Evolutionary conservation across 1,139 yeast genomes (phyloP).

Genomic region (Barnettozyma hawaiiensis): DNA sequence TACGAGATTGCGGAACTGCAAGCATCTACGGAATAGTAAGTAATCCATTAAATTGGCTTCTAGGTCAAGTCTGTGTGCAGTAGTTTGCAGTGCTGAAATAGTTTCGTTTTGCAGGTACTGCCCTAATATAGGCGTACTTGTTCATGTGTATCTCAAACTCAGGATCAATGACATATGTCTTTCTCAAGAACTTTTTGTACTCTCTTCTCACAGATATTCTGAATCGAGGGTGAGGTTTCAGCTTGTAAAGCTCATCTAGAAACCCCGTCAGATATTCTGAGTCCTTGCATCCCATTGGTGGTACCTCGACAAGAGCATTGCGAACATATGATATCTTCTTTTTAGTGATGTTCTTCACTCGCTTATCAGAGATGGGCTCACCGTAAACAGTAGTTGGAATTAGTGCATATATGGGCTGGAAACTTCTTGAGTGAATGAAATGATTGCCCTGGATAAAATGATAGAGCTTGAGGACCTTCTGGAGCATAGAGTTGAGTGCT

Average conservation of each 20-base stretch:
- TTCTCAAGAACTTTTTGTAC: slow-evolving; percentile 22
- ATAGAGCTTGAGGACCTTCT: slow-evolving; percentile 18
- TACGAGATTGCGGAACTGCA: slow-evolving; percentile 29
- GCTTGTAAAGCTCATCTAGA: slow-evolving; percentile 14
- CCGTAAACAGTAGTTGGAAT: slow-evolving; percentile 23
- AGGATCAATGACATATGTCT: slow-evolving; percentile 17
- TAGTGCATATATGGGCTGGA: slow-evolving; percentile 13
- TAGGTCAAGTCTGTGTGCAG: background rate
- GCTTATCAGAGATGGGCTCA: slow-evolving; percentile 17
- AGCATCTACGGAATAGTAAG: background rate
- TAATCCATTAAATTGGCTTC: background rate
- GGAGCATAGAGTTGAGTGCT: slow-evolving; percentile 12
- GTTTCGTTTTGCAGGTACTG: slow-evolving; percentile 7
- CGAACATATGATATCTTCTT: slow-evolving; percentile 21
- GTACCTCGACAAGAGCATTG: slow-evolving; percentile 12
- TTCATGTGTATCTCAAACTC: slow-evolving; percentile 16
- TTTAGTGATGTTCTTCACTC: slow-evolving; percentile 20
- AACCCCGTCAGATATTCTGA: slow-evolving; percentile 16
- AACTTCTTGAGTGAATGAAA: slow-evolving; percentile 17
- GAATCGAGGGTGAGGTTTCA: too few species aligned
- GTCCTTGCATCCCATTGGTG: slow-evolving; percentile 21
- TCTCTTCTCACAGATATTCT: slow-evolving; percentile 15
- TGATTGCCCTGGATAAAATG: slow-evolving; percentile 12
- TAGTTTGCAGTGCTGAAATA: slow-evolving; percentile 6
- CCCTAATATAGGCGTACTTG: slow-evolving; percentile 19